phyloP scores from a whole-genome alignment of 129 eudicot genomes.

The Flaveria trinervia region DNA sequence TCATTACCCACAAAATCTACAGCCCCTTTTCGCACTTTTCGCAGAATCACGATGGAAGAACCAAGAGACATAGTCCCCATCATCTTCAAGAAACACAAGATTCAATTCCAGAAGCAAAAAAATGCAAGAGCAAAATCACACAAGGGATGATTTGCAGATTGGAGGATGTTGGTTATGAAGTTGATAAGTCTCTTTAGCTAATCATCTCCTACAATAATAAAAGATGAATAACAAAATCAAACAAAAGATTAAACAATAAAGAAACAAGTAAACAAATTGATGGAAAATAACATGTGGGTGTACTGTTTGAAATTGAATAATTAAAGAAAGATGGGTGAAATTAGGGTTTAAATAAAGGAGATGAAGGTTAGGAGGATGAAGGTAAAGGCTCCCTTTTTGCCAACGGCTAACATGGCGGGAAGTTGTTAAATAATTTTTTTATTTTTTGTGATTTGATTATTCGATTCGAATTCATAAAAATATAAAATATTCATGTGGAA shows the following conservation, averaged over 20 bases:
- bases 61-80: conserved; percentile 82
- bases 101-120: conserved; percentile 29
- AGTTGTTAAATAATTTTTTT: not conserved
- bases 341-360: conserved; percentile 46
- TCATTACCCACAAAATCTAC: conserved; percentile 10
- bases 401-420: conserved; percentile 69
- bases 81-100: conserved; percentile 40
- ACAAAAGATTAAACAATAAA: conserved; percentile 1
- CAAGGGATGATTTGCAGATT: conserved; percentile 43
- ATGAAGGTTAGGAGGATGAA: conserved; percentile 70
- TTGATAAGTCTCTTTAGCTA: conserved; percentile 48
- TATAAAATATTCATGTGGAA: conserved; percentile 4
- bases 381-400: conserved; percentile 77
- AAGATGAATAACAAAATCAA: conserved; percentile 13
- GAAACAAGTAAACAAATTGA: conserved; percentile 36
- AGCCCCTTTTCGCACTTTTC: conserved; percentile 30
- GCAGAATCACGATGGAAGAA: conserved; percentile 43
- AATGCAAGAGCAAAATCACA: conserved; percentile 37
- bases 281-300: conserved; percentile 48
- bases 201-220: conserved; percentile 51
- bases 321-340: conserved; percentile 38
- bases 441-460: not conserved
- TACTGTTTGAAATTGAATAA: conserved; percentile 36
- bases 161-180: conserved; percentile 51
- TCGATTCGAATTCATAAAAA: not conserved